These are phyloP conservation scores for Lyophyllum atratum DNA, from an alignment of 768 basidiomycete genomes.

Conservation along the genomic window DNA sequence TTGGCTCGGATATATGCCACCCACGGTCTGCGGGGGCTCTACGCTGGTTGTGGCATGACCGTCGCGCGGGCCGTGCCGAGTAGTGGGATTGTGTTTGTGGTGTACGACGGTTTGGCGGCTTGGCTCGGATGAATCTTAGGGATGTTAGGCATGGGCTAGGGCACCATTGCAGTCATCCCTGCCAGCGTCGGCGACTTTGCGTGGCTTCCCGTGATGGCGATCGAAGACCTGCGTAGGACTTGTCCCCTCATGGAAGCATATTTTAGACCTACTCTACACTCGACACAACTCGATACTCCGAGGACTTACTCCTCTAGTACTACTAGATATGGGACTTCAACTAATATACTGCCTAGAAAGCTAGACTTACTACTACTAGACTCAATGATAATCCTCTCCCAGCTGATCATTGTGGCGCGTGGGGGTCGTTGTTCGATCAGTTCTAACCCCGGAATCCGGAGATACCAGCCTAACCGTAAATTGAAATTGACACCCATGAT, in stretches of 20 bases:
- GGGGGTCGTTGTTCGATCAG: background rate
- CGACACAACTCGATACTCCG: background rate
- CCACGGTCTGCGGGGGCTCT: slow-evolving; percentile 82
- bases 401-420: background rate
- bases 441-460: background rate
- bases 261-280: background rate
- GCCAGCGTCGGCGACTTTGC: no score
- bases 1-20: slow-evolving; percentile 70
- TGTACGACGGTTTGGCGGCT: slow-evolving; percentile 76
- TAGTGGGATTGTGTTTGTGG: slow-evolving; percentile 90
- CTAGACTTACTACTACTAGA: background rate
- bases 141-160: background rate
- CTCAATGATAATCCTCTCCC: background rate
- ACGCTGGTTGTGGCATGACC: slow-evolving; percentile 93
- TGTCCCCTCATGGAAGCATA: background rate
- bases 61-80: slow-evolving; percentile 83
- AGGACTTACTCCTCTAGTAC: background rate
- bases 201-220: no score
- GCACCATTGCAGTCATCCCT: background rate
- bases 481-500: background rate
- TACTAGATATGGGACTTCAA: background rate
- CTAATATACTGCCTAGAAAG: background rate
- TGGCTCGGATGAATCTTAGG: slow-evolving; percentile 34
- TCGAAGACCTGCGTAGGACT: background rate
- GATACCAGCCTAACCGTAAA: background rate